These are phyloP conservation scores for Phialophora verrucosa DNA, from an alignment of 2,329 filamentous ascomycete genomes.

Conservation along the genomic window DNA sequence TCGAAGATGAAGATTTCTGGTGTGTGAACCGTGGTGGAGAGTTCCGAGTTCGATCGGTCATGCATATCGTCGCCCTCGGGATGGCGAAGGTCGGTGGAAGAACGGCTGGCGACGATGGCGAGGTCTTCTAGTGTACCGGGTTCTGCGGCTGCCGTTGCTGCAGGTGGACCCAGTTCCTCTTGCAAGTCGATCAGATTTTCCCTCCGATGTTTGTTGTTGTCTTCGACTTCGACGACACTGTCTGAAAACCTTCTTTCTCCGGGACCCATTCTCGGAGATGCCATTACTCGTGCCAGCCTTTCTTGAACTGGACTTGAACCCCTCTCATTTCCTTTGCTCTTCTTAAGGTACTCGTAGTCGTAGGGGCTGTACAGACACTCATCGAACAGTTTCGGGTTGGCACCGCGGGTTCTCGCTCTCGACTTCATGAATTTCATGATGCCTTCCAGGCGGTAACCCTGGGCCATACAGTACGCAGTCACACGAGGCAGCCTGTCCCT, in stretches of 20 bases:
- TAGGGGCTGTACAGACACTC: constrained; percentile 98
- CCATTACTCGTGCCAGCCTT: constrained; percentile 31
- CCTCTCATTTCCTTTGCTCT: constrained; percentile 42
- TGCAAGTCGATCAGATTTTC: constrained; percentile 70
- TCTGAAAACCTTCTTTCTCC: constrained; percentile 56
- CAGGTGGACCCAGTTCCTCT: constrained; percentile 46
- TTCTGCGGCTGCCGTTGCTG: constrained; percentile 28
- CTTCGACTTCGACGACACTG: constrained; percentile 71
- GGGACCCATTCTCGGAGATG: constrained; percentile 34
- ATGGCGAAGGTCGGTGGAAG: constrained; percentile 30
- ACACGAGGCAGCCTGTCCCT: constrained; percentile 84
- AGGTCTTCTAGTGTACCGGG: constrained; percentile 32
- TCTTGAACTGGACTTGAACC: constrained; percentile 37
- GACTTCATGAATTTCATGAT: constrained; percentile 92
- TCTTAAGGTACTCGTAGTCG: constrained; percentile 67
- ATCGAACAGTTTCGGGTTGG: constrained; percentile 90
- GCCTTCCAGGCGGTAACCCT: constrained; percentile 86
- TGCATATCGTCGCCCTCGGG: constrained; percentile 43
- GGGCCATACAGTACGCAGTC: constrained; percentile 95
- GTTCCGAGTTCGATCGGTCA: constrained; percentile 60
- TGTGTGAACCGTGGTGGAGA: constrained; percentile 86
- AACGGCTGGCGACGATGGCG: constrained; percentile 25
- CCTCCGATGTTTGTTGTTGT: constrained; percentile 60
- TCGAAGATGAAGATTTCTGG: constrained; percentile 96
- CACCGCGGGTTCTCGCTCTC: constrained; percentile 74